phyloP scores from a whole-genome alignment of 1,284 basidiomycete species.

The Dichomitus squalens region DNA sequence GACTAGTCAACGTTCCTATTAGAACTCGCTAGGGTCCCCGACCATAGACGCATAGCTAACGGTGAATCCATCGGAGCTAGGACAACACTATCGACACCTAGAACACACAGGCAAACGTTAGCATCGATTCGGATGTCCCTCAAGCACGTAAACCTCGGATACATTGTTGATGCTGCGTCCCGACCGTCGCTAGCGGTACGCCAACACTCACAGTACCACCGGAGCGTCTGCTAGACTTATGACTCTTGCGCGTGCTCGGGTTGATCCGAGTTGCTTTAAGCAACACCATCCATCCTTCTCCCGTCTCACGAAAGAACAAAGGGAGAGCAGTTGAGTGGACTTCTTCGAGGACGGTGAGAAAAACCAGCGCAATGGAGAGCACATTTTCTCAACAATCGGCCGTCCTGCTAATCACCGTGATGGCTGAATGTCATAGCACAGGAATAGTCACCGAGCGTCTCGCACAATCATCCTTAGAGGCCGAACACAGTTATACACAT shows the following conservation, averaged over 20 bases:
- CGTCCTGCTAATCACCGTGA: slow-evolving; percentile 19
- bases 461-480: background rate
- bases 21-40: background rate
- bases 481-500: too few relatives aligned
- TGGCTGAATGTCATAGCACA: background rate
- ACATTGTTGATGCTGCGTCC: too few relatives aligned
- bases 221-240: background rate
- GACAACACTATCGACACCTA: too few relatives aligned
- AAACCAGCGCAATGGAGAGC: background rate
- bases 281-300: slow-evolving; percentile 13
- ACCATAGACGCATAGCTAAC: background rate
- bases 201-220: background rate
- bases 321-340: slow-evolving; percentile 1
- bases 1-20: too few relatives aligned
- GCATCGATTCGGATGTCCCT: too few relatives aligned
- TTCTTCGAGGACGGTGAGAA: slow-evolving; percentile 1
- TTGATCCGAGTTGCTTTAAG: slow-evolving; percentile 9
- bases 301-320: slow-evolving; percentile 8
- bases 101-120: too few relatives aligned
- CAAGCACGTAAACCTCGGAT: too few relatives aligned
- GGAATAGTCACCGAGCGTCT: background rate
- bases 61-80: background rate
- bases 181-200: background rate
- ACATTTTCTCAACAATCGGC: slow-evolving; percentile 10
- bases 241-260: too few relatives aligned